These are phyloP conservation scores for Neoboletus brunneissimus DNA, from an alignment of 768 basidiomycete species.

Conservation along the genomic window DNA sequence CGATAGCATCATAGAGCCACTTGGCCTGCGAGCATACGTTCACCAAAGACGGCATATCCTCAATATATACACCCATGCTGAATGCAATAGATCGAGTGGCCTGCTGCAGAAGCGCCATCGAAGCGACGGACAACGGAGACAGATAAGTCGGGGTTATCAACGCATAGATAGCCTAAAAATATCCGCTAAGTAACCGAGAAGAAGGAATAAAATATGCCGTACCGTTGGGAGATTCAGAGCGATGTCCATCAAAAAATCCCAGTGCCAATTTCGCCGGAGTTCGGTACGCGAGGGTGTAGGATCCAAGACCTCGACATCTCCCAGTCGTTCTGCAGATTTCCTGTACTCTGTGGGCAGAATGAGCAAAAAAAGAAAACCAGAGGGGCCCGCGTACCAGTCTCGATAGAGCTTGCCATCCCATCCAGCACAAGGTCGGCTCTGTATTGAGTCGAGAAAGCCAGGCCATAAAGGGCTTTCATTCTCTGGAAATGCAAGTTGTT, in stretches of 20 bases:
- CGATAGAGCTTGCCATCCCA: conserved; percentile 31
- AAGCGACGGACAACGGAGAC: conserved; percentile 30
- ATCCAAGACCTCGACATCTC: conserved; percentile 28
- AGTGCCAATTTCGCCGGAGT: conserved; percentile 34
- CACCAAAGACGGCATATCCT: conserved; percentile 7
- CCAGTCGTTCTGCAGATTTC: conserved; percentile 31
- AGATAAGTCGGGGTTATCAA: conserved; percentile 22
- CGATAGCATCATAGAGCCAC: conserved; percentile 22
- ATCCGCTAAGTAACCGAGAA: not conserved
- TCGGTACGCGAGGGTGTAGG: conserved; percentile 20
- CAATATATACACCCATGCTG: conserved; percentile 12
- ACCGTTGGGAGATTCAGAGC: conserved; percentile 38
- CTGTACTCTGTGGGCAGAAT: conserved; percentile 35
- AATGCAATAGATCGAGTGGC: conserved; percentile 21
- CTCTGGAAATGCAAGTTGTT: conserved; percentile 36
- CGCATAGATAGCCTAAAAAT: conserved; percentile 24
- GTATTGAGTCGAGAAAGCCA: conserved; percentile 38
- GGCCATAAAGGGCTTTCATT: conserved; percentile 38
- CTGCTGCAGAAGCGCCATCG: conserved; percentile 37
- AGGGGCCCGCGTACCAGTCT: conserved; percentile 25
- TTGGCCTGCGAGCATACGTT: conserved; percentile 16
- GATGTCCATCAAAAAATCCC: conserved; percentile 32
- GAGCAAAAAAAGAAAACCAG: not conserved
- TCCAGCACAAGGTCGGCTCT: conserved; percentile 38
- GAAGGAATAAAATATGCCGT: not conserved